Conservation (phyloP, 306 rosid genomes). For the Calophaca sinica region DNA sequence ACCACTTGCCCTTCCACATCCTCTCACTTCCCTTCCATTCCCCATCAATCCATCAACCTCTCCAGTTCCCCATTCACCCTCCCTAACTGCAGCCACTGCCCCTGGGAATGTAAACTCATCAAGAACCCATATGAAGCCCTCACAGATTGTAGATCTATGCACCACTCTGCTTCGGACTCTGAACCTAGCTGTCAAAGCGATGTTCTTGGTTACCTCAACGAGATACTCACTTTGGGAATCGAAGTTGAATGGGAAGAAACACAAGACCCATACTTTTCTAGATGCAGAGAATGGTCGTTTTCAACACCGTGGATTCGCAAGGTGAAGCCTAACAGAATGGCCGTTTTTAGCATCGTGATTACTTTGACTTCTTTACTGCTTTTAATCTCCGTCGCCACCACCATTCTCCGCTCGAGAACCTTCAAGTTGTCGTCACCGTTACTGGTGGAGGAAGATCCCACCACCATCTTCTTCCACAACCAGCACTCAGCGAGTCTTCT, state of each 20-base stretch:
- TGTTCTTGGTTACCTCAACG: slow-evolving; percentile 61
- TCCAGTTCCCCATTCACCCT: slow-evolving; percentile 68
- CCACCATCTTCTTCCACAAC: slow-evolving; percentile 68
- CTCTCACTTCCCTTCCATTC: slow-evolving; percentile 50
- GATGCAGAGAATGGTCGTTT: slow-evolving; percentile 60
- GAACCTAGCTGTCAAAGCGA: slow-evolving; percentile 63
- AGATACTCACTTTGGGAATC: slow-evolving; percentile 52
- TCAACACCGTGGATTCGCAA: slow-evolving; percentile 60
- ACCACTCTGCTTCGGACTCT: slow-evolving; percentile 41
- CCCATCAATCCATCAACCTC: slow-evolving; percentile 59
- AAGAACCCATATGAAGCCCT: slow-evolving; percentile 61
- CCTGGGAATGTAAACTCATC: slow-evolving; percentile 76
- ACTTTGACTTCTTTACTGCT: slow-evolving; percentile 55
- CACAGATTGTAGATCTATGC: slow-evolving; percentile 57
- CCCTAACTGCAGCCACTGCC: slow-evolving; percentile 70
- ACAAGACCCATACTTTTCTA: slow-evolving; percentile 61
- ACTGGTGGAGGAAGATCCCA: slow-evolving; percentile 76
- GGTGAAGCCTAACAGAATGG: slow-evolving; percentile 48
- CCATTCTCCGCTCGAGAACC: slow-evolving; percentile 52
- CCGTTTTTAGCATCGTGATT: slow-evolving; percentile 48
- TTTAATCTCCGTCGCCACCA: slow-evolving; percentile 31
- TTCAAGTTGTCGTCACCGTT: slow-evolving; percentile 30
- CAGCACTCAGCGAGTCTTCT: slow-evolving; percentile 70
- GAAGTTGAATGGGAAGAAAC: slow-evolving; percentile 74
- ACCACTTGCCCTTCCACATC: too few relatives aligned